Evolutionary conservation across 208 protist genomes (phyloP).

Genomic region (Crithidia acanthocephali): DNA sequence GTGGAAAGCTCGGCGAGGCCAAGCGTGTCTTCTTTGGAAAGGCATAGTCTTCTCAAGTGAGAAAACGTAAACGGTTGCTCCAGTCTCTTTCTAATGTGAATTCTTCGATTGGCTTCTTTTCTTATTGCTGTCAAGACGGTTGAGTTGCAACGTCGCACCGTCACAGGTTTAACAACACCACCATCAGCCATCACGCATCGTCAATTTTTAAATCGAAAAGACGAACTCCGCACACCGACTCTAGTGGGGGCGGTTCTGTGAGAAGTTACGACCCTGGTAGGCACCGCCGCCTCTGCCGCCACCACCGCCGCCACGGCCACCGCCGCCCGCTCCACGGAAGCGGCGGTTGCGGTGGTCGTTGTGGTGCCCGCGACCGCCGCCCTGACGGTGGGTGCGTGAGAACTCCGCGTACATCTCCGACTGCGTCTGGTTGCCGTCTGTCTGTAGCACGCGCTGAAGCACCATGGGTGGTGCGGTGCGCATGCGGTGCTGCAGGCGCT

Average conservation of each 20-base stretch:
- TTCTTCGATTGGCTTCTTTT: too few relatives aligned
- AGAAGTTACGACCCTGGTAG: conserved; percentile 24
- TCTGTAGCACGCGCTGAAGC: conserved; percentile 73
- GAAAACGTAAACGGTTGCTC: too few relatives aligned
- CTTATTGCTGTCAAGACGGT: too few relatives aligned
- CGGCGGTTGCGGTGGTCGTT: conserved; percentile 16
- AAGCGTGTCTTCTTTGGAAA: too few relatives aligned
- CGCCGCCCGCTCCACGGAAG: conserved; percentile 4
- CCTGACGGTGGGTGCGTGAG: not conserved
- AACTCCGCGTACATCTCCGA: conserved; percentile 75
- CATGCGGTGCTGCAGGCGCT: conserved; percentile 89
- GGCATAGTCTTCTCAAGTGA: too few relatives aligned
- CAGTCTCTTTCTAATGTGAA: too few relatives aligned
- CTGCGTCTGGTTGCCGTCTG: conserved; percentile 78
- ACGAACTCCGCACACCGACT: too few relatives aligned
- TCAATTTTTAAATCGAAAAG: too few relatives aligned
- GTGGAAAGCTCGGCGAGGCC: too few relatives aligned
- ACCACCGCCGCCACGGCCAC: conserved; percentile 3
- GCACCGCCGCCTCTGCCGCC: not conserved
- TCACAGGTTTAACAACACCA: too few relatives aligned
- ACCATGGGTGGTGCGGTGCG: conserved; percentile 85
- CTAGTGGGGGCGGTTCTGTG: conserved; percentile 11
- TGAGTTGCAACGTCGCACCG: too few relatives aligned
- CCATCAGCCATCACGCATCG: too few relatives aligned
- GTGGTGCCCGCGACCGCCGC: not conserved